A percentile compares a stretch with the other conserved stretches of the same genome.
These are phyloP conservation scores for Alternaria sp. DNA, from an alignment of 2,329 filamentous ascomycete species.

Conservation along the genomic window DNA sequence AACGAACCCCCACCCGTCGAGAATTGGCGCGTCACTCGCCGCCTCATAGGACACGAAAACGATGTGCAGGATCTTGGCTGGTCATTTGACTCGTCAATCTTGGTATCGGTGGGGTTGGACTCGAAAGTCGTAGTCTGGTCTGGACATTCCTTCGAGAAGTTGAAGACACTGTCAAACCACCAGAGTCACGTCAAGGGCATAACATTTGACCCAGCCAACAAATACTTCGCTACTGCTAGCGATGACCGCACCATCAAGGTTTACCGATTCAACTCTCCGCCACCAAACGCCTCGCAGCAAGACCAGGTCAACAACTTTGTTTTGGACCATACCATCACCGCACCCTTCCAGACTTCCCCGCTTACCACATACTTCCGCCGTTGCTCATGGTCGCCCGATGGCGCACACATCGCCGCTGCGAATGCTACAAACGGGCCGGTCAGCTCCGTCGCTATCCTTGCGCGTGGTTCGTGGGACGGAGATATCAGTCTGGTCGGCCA, in stretches of 20 bases:
- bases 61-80: conserved; percentile 98
- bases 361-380: conserved; percentile 96
- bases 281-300: conserved; percentile 89
- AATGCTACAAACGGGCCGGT: conserved; percentile 98
- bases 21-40: conserved; percentile 96
- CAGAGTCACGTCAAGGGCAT: conserved; percentile 99
- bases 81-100: conserved; percentile 93
- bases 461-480: conserved; percentile 90
- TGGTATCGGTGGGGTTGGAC: conserved; percentile 95
- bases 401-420: conserved; percentile 94
- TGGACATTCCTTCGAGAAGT: conserved; percentile 95
- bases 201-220: conserved; percentile 97
- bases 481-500: conserved; percentile 98
- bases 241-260: conserved; percentile 97
- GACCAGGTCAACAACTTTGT: conserved; percentile 98
- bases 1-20: conserved; percentile 93
- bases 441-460: conserved; percentile 95
- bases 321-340: conserved; percentile 87
- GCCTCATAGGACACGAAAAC: conserved; percentile 96
- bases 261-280: conserved; percentile 88
- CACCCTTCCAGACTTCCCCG: conserved; percentile 89
- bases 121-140: conserved; percentile 99
- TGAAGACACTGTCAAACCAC: conserved; percentile 92
- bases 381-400: conserved; percentile 97
- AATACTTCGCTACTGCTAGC: conserved; percentile 98